Evolutionary conservation across 2,329 filamentous ascomycete species (phyloP).

Genomic region (Botrytis cinerea): DNA sequence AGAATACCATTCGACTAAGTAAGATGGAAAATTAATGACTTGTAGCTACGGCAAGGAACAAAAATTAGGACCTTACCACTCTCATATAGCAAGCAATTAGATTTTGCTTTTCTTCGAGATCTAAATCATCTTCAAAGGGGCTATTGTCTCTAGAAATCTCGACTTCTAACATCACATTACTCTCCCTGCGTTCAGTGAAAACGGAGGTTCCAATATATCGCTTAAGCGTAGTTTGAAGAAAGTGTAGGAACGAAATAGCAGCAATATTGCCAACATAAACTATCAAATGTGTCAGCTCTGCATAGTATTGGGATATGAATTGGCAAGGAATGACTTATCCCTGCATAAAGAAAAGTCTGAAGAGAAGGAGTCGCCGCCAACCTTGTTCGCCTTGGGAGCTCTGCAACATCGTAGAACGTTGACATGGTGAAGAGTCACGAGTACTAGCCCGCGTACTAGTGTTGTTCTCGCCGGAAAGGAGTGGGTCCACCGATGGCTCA

Average conservation of each 20-base stretch:
- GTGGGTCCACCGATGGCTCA: background rate
- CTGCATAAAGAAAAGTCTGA: background rate
- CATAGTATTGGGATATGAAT: background rate
- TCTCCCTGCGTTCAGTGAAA: constrained; percentile 24
- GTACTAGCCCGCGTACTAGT: constrained; percentile 2
- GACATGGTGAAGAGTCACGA: constrained; percentile 11
- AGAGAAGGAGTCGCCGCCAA: background rate
- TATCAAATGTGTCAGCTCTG: constrained; percentile 20
- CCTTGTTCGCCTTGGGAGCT: constrained; percentile 19
- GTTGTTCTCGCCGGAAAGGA: background rate
- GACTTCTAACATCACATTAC: constrained; percentile 14
- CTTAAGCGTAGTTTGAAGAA: constrained; percentile 25
- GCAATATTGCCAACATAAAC: constrained; percentile 29
- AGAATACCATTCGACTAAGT: constrained; percentile 13
- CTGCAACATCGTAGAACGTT: constrained; percentile 4
- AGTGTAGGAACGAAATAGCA: constrained; percentile 28
- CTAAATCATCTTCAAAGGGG: constrained; percentile 12
- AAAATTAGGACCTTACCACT: background rate
- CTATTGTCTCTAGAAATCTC: constrained; percentile 17
- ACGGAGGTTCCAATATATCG: constrained; percentile 27
- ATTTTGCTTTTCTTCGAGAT: constrained; percentile 5
- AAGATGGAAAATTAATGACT: background rate
- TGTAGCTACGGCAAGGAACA: background rate
- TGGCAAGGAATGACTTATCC: background rate
- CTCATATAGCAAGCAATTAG: constrained; percentile 10